Conservation (phyloP, 2,329 filamentous ascomycete species). For the Plenodomus lindquistii region DNA sequence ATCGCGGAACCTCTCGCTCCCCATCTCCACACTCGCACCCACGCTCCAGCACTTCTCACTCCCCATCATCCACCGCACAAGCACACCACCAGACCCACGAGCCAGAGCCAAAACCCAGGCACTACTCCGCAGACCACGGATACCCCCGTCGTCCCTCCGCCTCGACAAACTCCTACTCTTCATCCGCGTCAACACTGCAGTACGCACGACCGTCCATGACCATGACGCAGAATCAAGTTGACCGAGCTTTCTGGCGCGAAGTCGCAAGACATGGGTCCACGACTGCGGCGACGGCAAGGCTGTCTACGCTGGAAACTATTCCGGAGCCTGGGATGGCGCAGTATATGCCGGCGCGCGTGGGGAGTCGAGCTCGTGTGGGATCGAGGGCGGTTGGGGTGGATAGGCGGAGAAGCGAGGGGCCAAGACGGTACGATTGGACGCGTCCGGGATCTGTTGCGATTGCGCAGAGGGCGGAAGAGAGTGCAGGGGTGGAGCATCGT, state of each 20-base stretch:
- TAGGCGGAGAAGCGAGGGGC: neutral
- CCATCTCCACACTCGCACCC: neutral
- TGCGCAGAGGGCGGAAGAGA: neutral
- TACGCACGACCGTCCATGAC: neutral
- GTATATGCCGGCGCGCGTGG: neutral
- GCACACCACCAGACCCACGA: neutral
- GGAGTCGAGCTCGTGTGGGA: neutral
- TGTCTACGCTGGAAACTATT: conserved; percentile 13
- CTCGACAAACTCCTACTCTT: neutral
- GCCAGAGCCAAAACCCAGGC: neutral
- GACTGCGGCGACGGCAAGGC: conserved; percentile 1
- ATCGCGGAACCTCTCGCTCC: no score
- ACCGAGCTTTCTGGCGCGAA: conserved; percentile 11
- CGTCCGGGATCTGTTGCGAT: neutral
- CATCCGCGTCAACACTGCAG: no score
- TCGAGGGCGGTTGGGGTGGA: neutral
- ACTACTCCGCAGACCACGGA: neutral
- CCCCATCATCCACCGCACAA: neutral
- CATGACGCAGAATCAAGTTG: conserved; percentile 1
- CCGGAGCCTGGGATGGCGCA: conserved; percentile 4
- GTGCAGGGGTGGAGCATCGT: neutral
- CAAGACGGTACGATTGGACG: conserved; percentile 7
- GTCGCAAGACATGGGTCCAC: conserved; percentile 6
- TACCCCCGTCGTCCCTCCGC: neutral
- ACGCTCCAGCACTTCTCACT: no score